Evolutionary conservation across 805 yeast species (phyloP).

Genomic region (Monosporozyma yasuniensis): DNA sequence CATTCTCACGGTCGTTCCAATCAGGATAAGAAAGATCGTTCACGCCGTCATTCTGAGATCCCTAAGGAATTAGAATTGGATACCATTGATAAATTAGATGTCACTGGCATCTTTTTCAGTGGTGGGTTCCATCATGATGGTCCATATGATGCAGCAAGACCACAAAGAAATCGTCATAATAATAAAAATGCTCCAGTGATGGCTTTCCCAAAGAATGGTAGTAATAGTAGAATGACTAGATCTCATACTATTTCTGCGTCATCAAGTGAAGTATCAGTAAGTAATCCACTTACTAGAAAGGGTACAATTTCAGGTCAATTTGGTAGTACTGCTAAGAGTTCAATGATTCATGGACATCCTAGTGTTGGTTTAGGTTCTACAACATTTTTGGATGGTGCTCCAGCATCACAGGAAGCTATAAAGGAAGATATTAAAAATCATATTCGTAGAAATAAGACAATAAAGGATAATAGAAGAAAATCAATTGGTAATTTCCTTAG

Average conservation of each 20-base stretch:
- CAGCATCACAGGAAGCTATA: constrained; percentile 54
- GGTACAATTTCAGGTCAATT: constrained; percentile 47
- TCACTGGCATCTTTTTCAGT: constrained; percentile 86
- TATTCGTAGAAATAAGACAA: constrained; percentile 68
- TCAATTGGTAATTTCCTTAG: constrained; percentile 17
- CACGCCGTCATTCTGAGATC: background rate
- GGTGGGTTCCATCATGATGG: constrained; percentile 97
- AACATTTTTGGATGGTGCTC: constrained; percentile 92
- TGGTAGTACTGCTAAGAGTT: constrained; percentile 52
- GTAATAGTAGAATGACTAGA: constrained; percentile 39
- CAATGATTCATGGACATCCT: constrained; percentile 71
- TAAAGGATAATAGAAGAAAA: constrained; percentile 7
- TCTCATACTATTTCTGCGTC: background rate
- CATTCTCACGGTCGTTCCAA: background rate
- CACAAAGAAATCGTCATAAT: constrained; percentile 72
- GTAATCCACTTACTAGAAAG: constrained; percentile 34
- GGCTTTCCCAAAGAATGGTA: constrained; percentile 94
- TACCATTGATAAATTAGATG: constrained; percentile 89
- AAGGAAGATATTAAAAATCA: constrained; percentile 24
- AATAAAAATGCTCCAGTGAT: constrained; percentile 77
- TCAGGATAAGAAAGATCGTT: background rate
- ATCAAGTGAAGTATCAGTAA: constrained; percentile 30
- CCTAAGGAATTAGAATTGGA: constrained; percentile 41
- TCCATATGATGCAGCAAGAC: constrained; percentile 98
- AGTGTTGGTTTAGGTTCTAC: constrained; percentile 86